A percentile compares a stretch with the other conserved stretches of the same genome.
Conservation (phyloP, 2,329 filamentous ascomycete genomes). For the Sclerotinia spermophila region DNA sequence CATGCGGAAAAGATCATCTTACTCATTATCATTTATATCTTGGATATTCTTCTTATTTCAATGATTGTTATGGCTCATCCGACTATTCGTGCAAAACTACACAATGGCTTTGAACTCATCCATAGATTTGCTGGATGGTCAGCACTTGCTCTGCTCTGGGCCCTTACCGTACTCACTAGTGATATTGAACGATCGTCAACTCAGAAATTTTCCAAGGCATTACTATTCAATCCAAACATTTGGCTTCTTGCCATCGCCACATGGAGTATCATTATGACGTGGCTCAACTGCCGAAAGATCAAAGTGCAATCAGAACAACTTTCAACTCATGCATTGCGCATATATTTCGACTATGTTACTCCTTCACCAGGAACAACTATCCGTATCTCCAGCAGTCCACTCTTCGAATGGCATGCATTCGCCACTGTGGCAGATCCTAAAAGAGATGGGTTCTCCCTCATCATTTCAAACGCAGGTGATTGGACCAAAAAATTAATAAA, state of each 20-base stretch:
- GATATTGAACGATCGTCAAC: conserved; percentile 41
- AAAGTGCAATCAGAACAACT: conserved; percentile 62
- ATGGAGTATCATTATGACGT: conserved; percentile 64
- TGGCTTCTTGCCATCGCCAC: conserved; percentile 68
- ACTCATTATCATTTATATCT: conserved; percentile 51
- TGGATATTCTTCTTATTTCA: conserved; percentile 53
- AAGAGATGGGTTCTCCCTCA: conserved; percentile 56
- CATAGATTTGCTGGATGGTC: conserved; percentile 75
- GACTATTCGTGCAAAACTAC: conserved; percentile 55
- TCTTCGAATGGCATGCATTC: conserved; percentile 73
- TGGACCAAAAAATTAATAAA: conserved; percentile 66
- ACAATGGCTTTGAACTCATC: conserved; percentile 66
- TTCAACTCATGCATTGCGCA: conserved; percentile 67
- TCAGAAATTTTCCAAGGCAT: conserved; percentile 32
- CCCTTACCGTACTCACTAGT: conserved; percentile 54
- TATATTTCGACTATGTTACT: conserved; percentile 64
- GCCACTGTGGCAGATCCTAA: conserved; percentile 64
- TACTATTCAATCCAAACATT: conserved; percentile 51
- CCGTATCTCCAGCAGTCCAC: conserved; percentile 58
- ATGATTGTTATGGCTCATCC: conserved; percentile 65
- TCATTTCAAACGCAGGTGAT: conserved; percentile 71
- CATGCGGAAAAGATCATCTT: conserved; percentile 45
- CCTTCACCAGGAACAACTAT: conserved; percentile 55
- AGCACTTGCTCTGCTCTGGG: conserved; percentile 62
- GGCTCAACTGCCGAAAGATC: conserved; percentile 67